Evolutionary conservation across 345 rosid species (phyloP), one percentile per base, ranked within the genome.

Genomic region (Dimocarpus longan): DNA sequence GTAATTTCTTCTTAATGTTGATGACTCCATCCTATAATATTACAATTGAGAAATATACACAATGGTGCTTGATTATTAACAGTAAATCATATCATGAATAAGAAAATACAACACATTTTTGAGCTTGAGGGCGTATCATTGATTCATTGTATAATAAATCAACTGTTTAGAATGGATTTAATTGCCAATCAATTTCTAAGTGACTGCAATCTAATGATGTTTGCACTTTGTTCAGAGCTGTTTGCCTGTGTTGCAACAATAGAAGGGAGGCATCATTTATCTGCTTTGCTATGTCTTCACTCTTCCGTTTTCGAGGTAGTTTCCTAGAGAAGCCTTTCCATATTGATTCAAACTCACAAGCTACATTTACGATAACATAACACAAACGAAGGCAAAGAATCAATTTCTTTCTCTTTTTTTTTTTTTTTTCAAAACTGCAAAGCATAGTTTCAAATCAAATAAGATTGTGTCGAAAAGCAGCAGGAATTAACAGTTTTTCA

Each of bases 301-400:
- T 21, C 56, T 54, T 78, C 80, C 77, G 76, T 70, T 79, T 83
- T 21, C 84, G 83, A 22, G 89, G 87, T 78, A 86, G 59, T 85
- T 86, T 86, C 76, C 84, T 87, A 3, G 94, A 87, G 39, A 79
- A 40, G 59, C 37, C 78, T 82, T 89, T 91, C 91, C 94, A 90
- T 70, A 84, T 90, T 59, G 86, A 83, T 84, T 87, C 93, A 69
- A 88, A 88, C 44, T 74, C 78, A 59, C 80, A 87, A 24, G 90
- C 92, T 89, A 76, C 76, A 66, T 19, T 52, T 32, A 11, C 10
- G 12, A 24, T 4, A 77, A 2, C 44, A 10, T 1, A n/a, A 18
- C 15, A 19, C 5, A 2, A 59, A 39, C 77, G 12, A 65, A 24
- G 21, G 21, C 37, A 6, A 46, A 22, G 22, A 56, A 60, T 60